Percentiles rank a stretch among this genome's conserved stretches.
These are phyloP conservation scores for Petrea volubilis DNA, from an alignment of 257 asterid species.

Conservation along the genomic window DNA sequence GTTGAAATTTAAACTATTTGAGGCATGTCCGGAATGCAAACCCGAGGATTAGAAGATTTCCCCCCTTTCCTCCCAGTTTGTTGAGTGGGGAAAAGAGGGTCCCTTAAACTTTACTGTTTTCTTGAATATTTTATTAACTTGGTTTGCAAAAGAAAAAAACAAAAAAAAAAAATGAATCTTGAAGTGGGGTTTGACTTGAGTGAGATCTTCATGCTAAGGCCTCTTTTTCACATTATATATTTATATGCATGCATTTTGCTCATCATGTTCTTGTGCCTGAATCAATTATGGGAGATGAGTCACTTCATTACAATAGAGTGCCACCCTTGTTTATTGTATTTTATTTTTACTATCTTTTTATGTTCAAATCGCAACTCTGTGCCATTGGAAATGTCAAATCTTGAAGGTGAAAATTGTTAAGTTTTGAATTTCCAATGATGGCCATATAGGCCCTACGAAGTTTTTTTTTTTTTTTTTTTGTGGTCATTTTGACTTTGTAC, in stretches of 20 bases:
- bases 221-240: neutral
- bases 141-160: neutral
- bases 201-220: constrained; percentile 23
- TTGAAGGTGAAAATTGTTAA: neutral
- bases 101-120: constrained; percentile 26
- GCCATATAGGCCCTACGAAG: neutral
- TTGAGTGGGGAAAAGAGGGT: constrained; percentile 11
- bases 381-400: neutral
- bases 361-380: neutral
- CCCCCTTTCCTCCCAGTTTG: neutral
- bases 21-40: too few relatives aligned
- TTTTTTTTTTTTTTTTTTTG: neutral
- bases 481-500: constrained; percentile 13
- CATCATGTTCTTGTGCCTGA: constrained; percentile 18
- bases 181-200: constrained; percentile 41
- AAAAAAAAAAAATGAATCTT: neutral
- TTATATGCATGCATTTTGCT: constrained; percentile 21
- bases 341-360: too few relatives aligned
- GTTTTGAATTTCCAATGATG: constrained; percentile 13
- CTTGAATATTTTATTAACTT: constrained; percentile 9
- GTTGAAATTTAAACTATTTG: too few relatives aligned
- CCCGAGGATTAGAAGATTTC: too few relatives aligned
- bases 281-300: constrained; percentile 16
- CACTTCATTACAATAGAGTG: neutral
- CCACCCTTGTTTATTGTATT: too few relatives aligned